phyloP scores from a whole-genome alignment of 371 early-diverging fungal species.

The Mortierella sp. region DNA sequence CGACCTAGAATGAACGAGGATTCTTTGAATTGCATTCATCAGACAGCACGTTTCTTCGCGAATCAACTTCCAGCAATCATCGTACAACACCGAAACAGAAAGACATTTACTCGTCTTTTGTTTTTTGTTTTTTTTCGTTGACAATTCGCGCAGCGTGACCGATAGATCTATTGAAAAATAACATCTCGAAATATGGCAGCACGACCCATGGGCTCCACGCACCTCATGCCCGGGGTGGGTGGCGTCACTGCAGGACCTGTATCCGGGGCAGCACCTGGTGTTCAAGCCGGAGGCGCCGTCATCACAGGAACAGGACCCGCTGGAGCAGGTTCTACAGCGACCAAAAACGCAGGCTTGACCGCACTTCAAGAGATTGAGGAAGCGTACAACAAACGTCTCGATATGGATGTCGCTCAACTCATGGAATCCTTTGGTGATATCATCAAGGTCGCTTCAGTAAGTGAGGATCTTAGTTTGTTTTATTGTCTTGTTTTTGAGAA shows the following conservation, averaged over 20 bases:
- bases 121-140: no score
- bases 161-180: background rate
- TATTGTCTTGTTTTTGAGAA: background rate
- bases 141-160: no score
- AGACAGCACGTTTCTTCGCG: no score
- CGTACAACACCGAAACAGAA: no score
- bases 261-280: conserved; percentile 3
- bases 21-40: no score
- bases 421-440: conserved; percentile 74
- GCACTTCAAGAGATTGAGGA: conserved; percentile 64
- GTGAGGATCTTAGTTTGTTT: background rate
- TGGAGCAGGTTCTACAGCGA: conserved; percentile 6
- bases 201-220: conserved; percentile 23
- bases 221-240: conserved; percentile 10
- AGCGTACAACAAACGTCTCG: conserved; percentile 71
- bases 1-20: no score
- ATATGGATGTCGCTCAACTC: conserved; percentile 67
- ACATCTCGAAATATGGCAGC: conserved; percentile 20
- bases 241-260: conserved; percentile 12
- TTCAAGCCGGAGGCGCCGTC: conserved; percentile 7
- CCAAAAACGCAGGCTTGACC: conserved; percentile 16
- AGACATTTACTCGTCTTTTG: no score
- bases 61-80: no score
- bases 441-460: conserved; percentile 71
- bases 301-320: background rate